A percentile compares a stretch with the other conserved stretches of the same genome.
phyloP scores from a whole-genome alignment of 2,329 filamentous ascomycete species.

The Thelonectria discophora region DNA sequence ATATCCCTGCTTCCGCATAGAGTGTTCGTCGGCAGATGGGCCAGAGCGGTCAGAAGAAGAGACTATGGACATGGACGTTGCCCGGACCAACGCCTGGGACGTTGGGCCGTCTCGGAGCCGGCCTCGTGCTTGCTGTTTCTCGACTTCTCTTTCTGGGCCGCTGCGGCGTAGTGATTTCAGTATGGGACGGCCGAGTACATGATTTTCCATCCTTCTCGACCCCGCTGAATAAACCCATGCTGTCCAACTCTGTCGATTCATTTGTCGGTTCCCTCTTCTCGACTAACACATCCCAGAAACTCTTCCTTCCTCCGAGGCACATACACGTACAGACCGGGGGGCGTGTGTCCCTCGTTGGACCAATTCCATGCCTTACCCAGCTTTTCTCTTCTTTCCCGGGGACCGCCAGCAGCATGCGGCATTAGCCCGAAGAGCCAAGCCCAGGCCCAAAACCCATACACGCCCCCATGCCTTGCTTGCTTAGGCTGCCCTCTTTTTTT shows the following conservation, averaged over 20 bases:
- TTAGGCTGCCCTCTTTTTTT: not conserved
- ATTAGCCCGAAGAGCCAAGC: conserved; percentile 8
- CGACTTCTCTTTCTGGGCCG: too few relatives aligned
- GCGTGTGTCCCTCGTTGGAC: not conserved
- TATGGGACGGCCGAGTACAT: not conserved
- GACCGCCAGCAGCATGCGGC: conserved; percentile 16
- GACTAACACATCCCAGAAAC: too few relatives aligned
- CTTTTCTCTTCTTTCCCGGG: too few relatives aligned
- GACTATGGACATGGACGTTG: conserved; percentile 18
- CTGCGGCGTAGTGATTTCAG: not conserved
- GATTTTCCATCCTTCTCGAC: not conserved
- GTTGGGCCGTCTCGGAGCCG: conserved; percentile 3
- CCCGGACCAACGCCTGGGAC: not conserved
- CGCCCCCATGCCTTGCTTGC: conserved; percentile 2
- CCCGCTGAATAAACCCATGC: conserved; percentile 29
- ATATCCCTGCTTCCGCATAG: conserved; percentile 5
- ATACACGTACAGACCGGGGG: not conserved
- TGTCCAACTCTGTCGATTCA: conserved; percentile 8
- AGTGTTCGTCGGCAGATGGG: conserved; percentile 17
- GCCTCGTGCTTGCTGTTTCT: too few relatives aligned
- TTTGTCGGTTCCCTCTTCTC: conserved; percentile 2
- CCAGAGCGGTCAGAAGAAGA: conserved; percentile 8
- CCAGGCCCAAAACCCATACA: not conserved
- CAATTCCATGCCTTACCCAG: not conserved
- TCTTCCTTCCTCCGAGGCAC: too few relatives aligned